Conservation (phyloP, 345 rosid genomes). For the Noccaea caerulescens region DNA sequence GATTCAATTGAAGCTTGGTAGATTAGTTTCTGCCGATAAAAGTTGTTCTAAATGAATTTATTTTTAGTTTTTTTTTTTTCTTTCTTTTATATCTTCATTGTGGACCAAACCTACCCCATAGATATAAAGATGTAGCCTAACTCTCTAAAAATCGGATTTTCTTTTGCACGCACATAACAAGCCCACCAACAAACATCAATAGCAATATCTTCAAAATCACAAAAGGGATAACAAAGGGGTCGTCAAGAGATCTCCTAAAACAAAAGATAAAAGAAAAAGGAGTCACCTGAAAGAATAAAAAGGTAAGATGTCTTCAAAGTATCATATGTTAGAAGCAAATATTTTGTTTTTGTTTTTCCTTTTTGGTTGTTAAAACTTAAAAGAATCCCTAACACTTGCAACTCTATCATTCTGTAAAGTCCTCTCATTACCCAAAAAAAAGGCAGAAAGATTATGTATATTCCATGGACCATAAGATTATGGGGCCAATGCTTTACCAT, state of each 20-base stretch:
- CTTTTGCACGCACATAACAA: conserved; percentile 33
- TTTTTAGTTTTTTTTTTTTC: background rate
- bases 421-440: conserved; percentile 9
- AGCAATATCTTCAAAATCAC: conserved; percentile 43
- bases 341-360: background rate
- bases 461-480: conserved; percentile 34
- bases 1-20: background rate
- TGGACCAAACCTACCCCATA: conserved; percentile 40
- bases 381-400: conserved; percentile 37
- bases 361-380: conserved; percentile 31
- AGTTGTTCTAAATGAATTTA: conserved; percentile 8
- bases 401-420: conserved; percentile 43
- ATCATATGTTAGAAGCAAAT: conserved; percentile 31
- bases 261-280: conserved; percentile 31
- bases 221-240: conserved; percentile 42
- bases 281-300: conserved; percentile 39
- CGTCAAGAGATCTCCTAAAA: conserved; percentile 34
- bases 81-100: conserved; percentile 2
- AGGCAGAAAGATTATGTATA: conserved; percentile 33
- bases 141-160: conserved; percentile 30
- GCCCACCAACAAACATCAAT: conserved; percentile 44
- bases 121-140: background rate
- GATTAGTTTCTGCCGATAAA: background rate
- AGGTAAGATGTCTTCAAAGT: conserved; percentile 38
- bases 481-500: conserved; percentile 30